These are phyloP conservation scores for Taxillus chinensis DNA, from an alignment of 164 flowering plant species.

Conservation along the genomic window DNA sequence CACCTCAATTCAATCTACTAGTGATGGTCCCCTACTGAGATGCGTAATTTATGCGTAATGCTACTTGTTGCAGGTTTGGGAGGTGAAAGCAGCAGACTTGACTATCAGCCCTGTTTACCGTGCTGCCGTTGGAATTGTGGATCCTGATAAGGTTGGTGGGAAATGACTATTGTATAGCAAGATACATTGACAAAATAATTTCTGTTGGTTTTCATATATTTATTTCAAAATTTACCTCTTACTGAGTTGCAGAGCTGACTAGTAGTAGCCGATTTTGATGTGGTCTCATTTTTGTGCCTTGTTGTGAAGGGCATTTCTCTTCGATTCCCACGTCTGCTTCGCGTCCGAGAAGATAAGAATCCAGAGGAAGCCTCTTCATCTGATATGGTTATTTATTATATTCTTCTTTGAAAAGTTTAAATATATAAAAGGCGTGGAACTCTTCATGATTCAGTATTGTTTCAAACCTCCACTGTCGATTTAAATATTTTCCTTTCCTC, in stretches of 20 bases:
- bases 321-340: constrained; percentile 79
- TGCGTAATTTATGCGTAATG: too few species aligned
- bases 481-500: not conserved
- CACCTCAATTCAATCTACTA: too few species aligned
- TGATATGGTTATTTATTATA: constrained; percentile 15
- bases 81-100: constrained; percentile 96
- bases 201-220: not conserved
- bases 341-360: constrained; percentile 73
- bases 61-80: constrained; percentile 84
- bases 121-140: constrained; percentile 78
- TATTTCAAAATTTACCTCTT: not conserved
- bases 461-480: too few species aligned
- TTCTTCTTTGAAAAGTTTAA: not conserved
- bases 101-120: constrained; percentile 88
- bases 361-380: constrained; percentile 91
- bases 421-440: too few species aligned
- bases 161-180: not conserved
- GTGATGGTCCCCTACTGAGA: too few species aligned
- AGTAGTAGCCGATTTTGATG: too few species aligned
- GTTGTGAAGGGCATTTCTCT: constrained; percentile 79
- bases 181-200: too few species aligned
- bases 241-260: too few species aligned
- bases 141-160: constrained; percentile 57
- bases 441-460: too few species aligned
- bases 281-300: not conserved